These are phyloP conservation scores for Sporothrix luriei DNA, from an alignment of 2,329 filamentous ascomycete genomes.

Conservation along the genomic window DNA sequence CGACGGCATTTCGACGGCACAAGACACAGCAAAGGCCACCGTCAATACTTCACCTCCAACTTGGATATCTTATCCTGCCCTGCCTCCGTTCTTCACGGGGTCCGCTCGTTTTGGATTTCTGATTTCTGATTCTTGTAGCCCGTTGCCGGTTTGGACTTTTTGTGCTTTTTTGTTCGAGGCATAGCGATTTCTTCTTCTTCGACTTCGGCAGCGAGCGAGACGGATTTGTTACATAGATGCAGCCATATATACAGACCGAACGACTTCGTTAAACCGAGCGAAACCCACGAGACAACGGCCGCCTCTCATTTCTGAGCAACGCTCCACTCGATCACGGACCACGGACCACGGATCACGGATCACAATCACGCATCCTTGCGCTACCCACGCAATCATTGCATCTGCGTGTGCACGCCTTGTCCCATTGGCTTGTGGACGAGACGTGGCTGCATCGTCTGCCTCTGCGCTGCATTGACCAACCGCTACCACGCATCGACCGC, in stretches of 20 bases:
- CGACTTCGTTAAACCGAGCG: not conserved
- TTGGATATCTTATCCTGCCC: not conserved
- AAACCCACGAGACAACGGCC: not conserved
- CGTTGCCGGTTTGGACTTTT: not conserved
- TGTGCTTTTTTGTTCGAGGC: not conserved
- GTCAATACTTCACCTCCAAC: not conserved
- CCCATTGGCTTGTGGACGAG: slow-evolving; percentile 19
- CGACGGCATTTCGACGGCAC: not conserved
- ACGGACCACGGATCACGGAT: slow-evolving; percentile 27
- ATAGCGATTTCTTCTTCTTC: not conserved
- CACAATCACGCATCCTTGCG: slow-evolving; percentile 27
- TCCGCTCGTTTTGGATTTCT: slow-evolving; percentile 27
- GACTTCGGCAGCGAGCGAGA: not conserved
- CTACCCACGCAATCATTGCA: slow-evolving; percentile 23
- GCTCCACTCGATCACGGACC: slow-evolving; percentile 16
- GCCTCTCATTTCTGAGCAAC: slow-evolving; percentile 12
- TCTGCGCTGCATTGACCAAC: not conserved
- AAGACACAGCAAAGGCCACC: not conserved
- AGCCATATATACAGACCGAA: not conserved
- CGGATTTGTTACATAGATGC: not conserved
- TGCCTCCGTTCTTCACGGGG: slow-evolving; percentile 29
- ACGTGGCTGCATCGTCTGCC: slow-evolving; percentile 4
- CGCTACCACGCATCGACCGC: not conserved
- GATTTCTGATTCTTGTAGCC: too few relatives aligned
- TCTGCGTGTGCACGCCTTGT: slow-evolving; percentile 10